These are phyloP conservation scores for Aureobasidium sp. DNA, from an alignment of 2,329 filamentous ascomycete species.

Conservation along the genomic window DNA sequence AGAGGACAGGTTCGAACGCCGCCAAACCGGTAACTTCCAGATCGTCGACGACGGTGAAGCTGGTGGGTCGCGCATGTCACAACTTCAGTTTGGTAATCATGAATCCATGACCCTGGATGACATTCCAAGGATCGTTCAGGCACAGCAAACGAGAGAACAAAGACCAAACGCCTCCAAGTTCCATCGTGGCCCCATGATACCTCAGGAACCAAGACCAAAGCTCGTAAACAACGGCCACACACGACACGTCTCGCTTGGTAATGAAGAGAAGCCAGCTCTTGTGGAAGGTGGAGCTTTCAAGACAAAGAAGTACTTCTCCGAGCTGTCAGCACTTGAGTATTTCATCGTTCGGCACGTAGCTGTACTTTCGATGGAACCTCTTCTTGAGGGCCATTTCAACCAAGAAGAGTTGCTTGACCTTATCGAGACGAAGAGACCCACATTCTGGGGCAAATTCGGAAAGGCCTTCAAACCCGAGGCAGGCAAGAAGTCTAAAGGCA, in stretches of 20 bases:
- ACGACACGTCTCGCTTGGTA: constrained; percentile 52
- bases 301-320: constrained; percentile 84
- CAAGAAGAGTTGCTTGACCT: constrained; percentile 85
- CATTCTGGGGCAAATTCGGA: constrained; percentile 96
- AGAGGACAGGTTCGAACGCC: constrained; percentile 45
- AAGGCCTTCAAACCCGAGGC: constrained; percentile 59
- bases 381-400: constrained; percentile 84
- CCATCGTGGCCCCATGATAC: constrained; percentile 59
- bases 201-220: constrained; percentile 57
- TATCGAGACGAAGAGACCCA: constrained; percentile 87
- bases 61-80: constrained; percentile 55
- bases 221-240: constrained; percentile 54
- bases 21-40: constrained; percentile 49
- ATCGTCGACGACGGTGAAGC: constrained; percentile 72
- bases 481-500: constrained; percentile 65
- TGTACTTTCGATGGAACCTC: constrained; percentile 86
- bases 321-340: constrained; percentile 89
- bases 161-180: constrained; percentile 71
- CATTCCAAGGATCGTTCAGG: constrained; percentile 89
- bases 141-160: constrained; percentile 89
- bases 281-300: constrained; percentile 40
- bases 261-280: constrained; percentile 35
- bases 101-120: constrained; percentile 92
- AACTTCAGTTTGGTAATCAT: constrained; percentile 79
- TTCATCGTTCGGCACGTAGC: constrained; percentile 95